phyloP scores from a whole-genome alignment of 1,284 basidiomycete genomes.

The Boletellus deceptivus region DNA sequence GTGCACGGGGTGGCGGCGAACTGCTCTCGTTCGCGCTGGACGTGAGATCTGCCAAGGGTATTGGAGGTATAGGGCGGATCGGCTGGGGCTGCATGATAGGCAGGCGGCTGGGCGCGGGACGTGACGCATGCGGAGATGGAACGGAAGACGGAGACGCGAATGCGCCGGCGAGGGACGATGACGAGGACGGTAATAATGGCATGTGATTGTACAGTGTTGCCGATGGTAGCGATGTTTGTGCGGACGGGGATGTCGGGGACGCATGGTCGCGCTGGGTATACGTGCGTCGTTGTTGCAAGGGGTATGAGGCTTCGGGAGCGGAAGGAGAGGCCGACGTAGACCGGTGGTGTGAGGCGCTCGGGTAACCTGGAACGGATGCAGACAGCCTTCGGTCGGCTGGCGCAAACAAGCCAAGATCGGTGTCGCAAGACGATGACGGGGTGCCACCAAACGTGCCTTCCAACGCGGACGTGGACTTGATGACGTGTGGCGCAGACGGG shows the following conservation, averaged over 20 bases:
- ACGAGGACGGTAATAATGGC: constrained; percentile 24
- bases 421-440: constrained; percentile 10
- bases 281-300: constrained; percentile 13
- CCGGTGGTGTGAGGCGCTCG: constrained; percentile 23
- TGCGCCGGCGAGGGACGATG: constrained; percentile 30
- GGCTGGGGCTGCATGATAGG: constrained; percentile 54
- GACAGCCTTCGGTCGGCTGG: constrained; percentile 31
- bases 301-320: constrained; percentile 15
- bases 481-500: constrained; percentile 21
- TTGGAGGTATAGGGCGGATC: constrained; percentile 50
- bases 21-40: constrained; percentile 24
- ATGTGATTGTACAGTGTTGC: constrained; percentile 22
- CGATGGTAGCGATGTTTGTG: constrained; percentile 13
- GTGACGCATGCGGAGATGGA: constrained; percentile 14
- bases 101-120: constrained; percentile 24
- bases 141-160: constrained; percentile 14
- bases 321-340: constrained; percentile 6
- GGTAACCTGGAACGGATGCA: constrained; percentile 33
- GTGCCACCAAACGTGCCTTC: constrained; percentile 32
- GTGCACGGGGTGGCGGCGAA: background rate
- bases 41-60: constrained; percentile 48
- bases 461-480: constrained; percentile 33
- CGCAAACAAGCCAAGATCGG: background rate
- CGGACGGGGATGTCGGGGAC: constrained; percentile 11
- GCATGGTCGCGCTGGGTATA: constrained; percentile 23